Percentiles rank a stretch among this genome's conserved stretches.
Conservation (phyloP, 208 protist species). For the Leishmania gerbilli region DNA sequence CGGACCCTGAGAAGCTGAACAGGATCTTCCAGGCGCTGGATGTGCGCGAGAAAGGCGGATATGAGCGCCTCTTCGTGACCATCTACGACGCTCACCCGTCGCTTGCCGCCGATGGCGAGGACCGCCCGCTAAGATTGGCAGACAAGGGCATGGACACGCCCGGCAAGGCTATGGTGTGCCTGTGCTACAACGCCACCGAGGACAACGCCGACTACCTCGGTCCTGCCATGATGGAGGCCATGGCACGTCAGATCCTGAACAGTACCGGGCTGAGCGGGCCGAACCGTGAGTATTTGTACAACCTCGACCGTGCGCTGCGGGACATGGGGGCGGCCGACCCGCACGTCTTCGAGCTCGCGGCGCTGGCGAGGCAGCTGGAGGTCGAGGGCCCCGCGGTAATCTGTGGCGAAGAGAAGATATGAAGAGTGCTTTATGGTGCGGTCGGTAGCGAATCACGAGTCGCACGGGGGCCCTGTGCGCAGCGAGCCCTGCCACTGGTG, state of each 20-base stretch:
- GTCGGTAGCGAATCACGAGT: too few relatives aligned
- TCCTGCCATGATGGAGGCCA: constrained; percentile 46
- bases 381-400: background rate
- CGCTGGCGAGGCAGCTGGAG: constrained; percentile 35
- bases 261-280: constrained; percentile 56
- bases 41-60: constrained; percentile 68
- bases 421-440: background rate
- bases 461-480: background rate
- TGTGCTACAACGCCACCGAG: constrained; percentile 79
- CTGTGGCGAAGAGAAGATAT: background rate
- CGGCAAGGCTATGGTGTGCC: constrained; percentile 38
- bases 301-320: constrained; percentile 53
- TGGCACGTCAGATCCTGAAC: constrained; percentile 69
- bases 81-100: constrained; percentile 42
- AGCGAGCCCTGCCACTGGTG: background rate
- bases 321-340: constrained; percentile 49
- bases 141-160: constrained; percentile 22
- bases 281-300: constrained; percentile 82
- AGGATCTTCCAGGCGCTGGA: constrained; percentile 63
- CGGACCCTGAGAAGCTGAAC: constrained; percentile 40
- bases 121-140: constrained; percentile 21
- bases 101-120: background rate
- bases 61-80: constrained; percentile 51
- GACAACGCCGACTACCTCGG: constrained; percentile 75
- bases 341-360: constrained; percentile 81